Evolutionary conservation across 805 yeast species (phyloP), one percentile per base, ranked within the genome.

Genomic region (Kuraishia cidri): DNA sequence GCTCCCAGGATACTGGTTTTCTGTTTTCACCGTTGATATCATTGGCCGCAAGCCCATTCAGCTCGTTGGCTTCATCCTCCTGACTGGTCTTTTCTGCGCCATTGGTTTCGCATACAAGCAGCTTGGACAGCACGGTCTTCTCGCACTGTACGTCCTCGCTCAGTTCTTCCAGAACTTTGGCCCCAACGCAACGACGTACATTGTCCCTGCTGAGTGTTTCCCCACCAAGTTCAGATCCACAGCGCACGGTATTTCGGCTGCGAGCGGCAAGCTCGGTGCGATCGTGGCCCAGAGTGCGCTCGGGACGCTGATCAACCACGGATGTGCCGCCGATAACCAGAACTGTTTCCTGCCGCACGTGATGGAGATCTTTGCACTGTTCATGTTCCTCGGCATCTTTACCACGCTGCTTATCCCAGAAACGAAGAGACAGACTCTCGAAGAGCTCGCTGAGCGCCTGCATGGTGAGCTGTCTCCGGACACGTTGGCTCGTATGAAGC

Each of bases 281-380:
- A 66, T 75, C 40, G 59, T 73, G 48, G 80, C 81, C n/a, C 69
- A 73, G 63, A 75, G 82, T 38, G 77, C 77, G 46, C 52, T 78
- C 43, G 85, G 90, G 65, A 79, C 87, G 42, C 69, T 81, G 50
- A 69, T 77, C 37, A 66, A 78, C 64, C 84, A 79, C 56, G 68
- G 72, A 39, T 81, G 88, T 70, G 58, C 79, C 27, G 55, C 60
- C 30, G 63, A 64, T 33, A 58, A 72, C 40, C 48, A 45, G 26
- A 69, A 73, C 61, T 81, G 88, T 73, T 81, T 70, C 77, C 68
- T 80, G 56, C 82, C 83, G 26, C 88, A 81, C 48, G 87, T 81
- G 40, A 80, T 81, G 86, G 82, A 81, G 62, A 80, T 81, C 53
- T 81, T 78, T 54, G 88, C 92, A 13, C 64, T 81, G 36, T 81